Evolutionary conservation across 352 stramenopile species (phyloP), one percentile per base, ranked within the genome.

Genomic region (Pythium scleroteichum): DNA sequence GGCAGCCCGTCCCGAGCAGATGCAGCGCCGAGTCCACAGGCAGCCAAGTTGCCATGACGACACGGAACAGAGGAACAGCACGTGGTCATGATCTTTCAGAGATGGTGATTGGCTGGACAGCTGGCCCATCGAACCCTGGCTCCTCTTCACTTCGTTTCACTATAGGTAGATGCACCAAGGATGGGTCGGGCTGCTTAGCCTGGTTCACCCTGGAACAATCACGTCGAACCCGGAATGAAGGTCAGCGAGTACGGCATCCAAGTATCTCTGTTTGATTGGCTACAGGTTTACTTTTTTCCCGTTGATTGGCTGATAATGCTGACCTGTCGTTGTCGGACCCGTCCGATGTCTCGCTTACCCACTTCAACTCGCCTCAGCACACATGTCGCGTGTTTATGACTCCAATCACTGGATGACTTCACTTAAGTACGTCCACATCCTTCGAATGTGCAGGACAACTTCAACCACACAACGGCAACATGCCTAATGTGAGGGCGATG

Each of bases 301-400:
- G 17, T 35, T 42, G 53, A 59, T 59, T 59, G 41, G 53, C 4
- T 40, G 2, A 35, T 3, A 52, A 33, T 29, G 16, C 29, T 59
- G 53, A 59, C 53, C 41, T 59, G 23, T 35, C 40, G 53, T 59
- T 59, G 53, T 59, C 53, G 40, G 53, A 59, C 53, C 26, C 5
- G 14, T 7, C 32, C 6, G 50, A 23, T 57, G 50, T 48, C 50
- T 48, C 52, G 39, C 19, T 38, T 23, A 13, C 9, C 4, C 53
- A 35, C 53, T 59, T 59, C 35, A 52, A 44, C n/a, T 24, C 0
- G 33, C 24, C 53, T 59, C 53, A 52, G 53, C 41, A 44, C 29
- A 33, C 26, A 56, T 64, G 56, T 64, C 46, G 39, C 56, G 20
- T 59, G 41, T 52, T 59, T 59, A 52, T 52, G 53, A 26, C 12